Base-by-base conservation (phyloP, 352 stramenopile species). In the Globisporangium canariense region DNA sequence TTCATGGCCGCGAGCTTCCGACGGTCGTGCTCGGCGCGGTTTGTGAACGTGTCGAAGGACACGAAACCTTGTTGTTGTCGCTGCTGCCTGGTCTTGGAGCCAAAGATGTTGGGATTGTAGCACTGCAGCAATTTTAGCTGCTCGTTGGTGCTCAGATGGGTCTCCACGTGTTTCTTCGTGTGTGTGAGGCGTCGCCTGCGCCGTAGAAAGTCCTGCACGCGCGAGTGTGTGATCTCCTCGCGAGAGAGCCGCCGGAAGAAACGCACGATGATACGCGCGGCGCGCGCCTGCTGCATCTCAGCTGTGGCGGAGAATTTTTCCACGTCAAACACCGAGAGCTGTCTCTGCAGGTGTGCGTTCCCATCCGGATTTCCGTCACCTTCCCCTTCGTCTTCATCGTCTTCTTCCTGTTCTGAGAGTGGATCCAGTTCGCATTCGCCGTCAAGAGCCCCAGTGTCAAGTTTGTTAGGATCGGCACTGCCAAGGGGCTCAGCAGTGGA, bases 61-160 rank as follows among this genome's bases (percentile, higher is more conserved):
- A 60, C 10, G 22, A 25, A 10, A n/a, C 55, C 7, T 16, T 51
- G 57, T 13, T 65, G 63, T 2, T 34, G 22, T 25, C 22, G 43
- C 16, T 54, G 3, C 20, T 54, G 8, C 38, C 55, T 49, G 13
- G 11, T 25, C 43, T 46, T 32, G 34, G 59, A 16, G 30, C 30
- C 22, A 50, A 4, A 89, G 1, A 89, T 58, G 16, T 74, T 63
- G n/a, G 81, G 81, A 38, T 90, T 90, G 58, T 86, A 88, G 53
- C 79, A 81, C 57, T 86, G 79, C 52, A 90, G 64, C 2, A 90
- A 66, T 0, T 67, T 74, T 9, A 86, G 67, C 47, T 89, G 81
- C 52, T 90, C 58, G 25, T 60, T 64, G 10, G 66, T 73, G 14
- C 67, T 86, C 57, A 88, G 51, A 20, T 72, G 58, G 2, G 36